Percentiles rank a stretch among this genome's conserved stretches.
These are phyloP conservation scores for Vigna trinervia DNA, from an alignment of 306 rosid genomes.

Conservation along the genomic window DNA sequence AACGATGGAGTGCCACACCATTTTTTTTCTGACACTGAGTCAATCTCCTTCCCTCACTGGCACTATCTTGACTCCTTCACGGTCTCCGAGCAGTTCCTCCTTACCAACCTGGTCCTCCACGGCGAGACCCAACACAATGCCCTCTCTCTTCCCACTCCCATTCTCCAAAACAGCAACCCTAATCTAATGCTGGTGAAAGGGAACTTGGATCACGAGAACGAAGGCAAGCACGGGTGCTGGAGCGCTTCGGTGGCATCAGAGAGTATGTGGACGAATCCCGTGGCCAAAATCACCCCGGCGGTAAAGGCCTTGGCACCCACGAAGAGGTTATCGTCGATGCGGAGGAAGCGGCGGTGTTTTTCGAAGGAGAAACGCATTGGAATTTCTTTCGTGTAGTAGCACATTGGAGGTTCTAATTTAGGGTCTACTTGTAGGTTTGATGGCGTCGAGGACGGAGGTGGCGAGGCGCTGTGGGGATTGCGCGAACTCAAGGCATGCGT, in stretches of 20 bases:
- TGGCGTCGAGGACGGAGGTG: no score
- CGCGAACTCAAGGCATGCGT: no score
- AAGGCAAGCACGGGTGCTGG: conserved; percentile 66
- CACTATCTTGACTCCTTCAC: no score
- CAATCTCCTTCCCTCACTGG: no score
- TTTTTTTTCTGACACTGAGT: no score
- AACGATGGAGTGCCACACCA: no score
- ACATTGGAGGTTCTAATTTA: no score
- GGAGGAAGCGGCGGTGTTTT: conserved; percentile 59
- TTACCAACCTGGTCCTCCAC: conserved; percentile 69
- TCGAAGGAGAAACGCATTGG: conserved; percentile 70
- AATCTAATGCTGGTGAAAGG: conserved; percentile 60
- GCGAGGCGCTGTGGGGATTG: no score
- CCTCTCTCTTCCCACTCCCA: conserved; percentile 33
- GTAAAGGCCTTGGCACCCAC: conserved; percentile 77
- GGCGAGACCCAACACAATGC: conserved; percentile 62
- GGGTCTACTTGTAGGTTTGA: no score
- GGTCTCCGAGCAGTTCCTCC: conserved; percentile 81
- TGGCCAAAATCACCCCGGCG: conserved; percentile 90
- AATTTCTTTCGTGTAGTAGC: no score
- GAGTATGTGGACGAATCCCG: conserved; percentile 95
- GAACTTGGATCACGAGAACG: conserved; percentile 82
- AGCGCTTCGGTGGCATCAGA: conserved; percentile 65
- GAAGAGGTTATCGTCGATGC: conserved; percentile 75
- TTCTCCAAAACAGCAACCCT: background rate